Base-by-base conservation (phyloP, 129 eudicot genomes). In the Chrysanthemum makinoi region DNA sequence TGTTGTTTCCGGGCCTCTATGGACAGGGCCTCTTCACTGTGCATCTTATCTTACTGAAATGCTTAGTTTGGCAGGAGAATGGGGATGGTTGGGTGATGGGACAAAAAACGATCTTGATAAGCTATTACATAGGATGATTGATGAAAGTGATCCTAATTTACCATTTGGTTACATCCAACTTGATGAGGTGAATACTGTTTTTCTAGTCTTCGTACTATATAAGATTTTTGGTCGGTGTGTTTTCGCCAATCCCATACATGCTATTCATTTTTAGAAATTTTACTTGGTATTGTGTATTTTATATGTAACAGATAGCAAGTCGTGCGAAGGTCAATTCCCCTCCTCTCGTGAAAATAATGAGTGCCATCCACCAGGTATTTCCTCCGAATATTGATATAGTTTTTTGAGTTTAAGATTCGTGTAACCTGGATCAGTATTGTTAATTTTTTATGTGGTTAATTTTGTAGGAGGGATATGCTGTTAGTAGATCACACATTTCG, bases 11-110 rank as follows among this genome's bases (percentile, higher is more conserved):
- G 97, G 99, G 35, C 99, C 99, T 33, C 86, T 95, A 17, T 95
- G 97, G 97, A 95, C 96, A 13, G 99, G 99, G 58, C 96, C 99
- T 46, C 99, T 94, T 80, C 99, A 90, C 62, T 65, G 69, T 68
- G 78, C 86, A 9, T 43, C 81, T 14, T 88, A 79, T 76, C 85
- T 95, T 19, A 62, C 75, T 10, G 91, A 90, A 57, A 87, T 95
- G 93, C 75, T 79, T 68, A 65, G 61, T 79, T 80, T 95, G 78
- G 96, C 99, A 3, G 76, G 81, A 61, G 77, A 87, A 63, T 95
- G 99, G 99, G 99, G 91, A 65, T 95, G 99, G 99, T 79, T 76
- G 49, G 80, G 79, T 12, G 74, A 81, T 66, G 89, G 71, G 14
- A 47, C 6, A 9, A 91, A 88, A 68, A 76, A 70, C 63, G 86